These are phyloP conservation scores for Myriosclerotinia curreyana DNA, from an alignment of 2,329 filamentous ascomycete species.

Conservation along the genomic window DNA sequence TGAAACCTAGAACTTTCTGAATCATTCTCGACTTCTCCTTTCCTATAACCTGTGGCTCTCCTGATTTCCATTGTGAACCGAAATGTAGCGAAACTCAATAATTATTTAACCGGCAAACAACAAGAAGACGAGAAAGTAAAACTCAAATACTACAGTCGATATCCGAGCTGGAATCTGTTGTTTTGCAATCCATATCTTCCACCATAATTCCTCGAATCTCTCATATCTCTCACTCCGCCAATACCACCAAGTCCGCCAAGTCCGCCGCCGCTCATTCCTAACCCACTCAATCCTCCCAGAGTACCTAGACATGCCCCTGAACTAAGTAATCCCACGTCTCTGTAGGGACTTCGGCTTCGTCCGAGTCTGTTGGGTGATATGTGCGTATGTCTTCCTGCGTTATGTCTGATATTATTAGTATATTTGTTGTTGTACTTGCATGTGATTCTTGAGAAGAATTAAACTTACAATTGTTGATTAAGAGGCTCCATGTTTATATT, in stretches of 20 bases:
- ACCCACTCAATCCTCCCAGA: not conserved
- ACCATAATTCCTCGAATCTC: conserved; percentile 8
- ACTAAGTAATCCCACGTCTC: conserved; percentile 13
- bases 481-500: not conserved
- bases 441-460: not conserved
- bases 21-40: not conserved
- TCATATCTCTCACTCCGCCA: conserved; percentile 7
- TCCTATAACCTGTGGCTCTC: not conserved
- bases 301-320: conserved; percentile 7
- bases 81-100: not conserved
- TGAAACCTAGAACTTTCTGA: conserved; percentile 11
- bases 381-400: not conserved
- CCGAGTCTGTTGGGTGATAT: conserved; percentile 7
- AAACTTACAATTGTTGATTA: conserved; percentile 13
- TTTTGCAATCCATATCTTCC: conserved; percentile 12
- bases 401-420: not conserved
- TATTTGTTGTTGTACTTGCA: not conserved
- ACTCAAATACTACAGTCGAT: not conserved
- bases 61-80: not conserved
- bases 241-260: not conserved
- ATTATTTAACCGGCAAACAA: not conserved
- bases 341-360: conserved; percentile 11
- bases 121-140: not conserved
- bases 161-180: not conserved
- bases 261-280: not conserved